Conservation (phyloP, 2,329 filamentous ascomycete species). For the Purpureocillium lavendulum region DNA sequence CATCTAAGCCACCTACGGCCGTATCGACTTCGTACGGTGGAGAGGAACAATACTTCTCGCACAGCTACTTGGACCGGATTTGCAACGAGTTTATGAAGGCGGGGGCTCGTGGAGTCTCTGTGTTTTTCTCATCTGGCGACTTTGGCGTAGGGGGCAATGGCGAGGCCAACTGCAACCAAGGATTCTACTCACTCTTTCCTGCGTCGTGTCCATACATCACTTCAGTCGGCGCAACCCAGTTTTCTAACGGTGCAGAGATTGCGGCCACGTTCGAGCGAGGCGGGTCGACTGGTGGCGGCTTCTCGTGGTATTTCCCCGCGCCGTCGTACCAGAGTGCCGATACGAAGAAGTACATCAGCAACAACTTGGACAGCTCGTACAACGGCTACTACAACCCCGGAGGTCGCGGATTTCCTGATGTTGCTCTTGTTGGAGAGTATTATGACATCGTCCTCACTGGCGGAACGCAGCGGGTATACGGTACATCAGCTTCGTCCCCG, state of each 20-base stretch:
- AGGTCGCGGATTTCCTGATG: too few species aligned
- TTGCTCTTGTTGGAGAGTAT: neutral
- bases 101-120: conserved; percentile 37
- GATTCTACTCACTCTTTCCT: conserved; percentile 27
- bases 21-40: conserved; percentile 46
- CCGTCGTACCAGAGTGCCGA: too few species aligned
- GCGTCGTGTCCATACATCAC: conserved; percentile 37
- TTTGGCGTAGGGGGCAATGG: conserved; percentile 14
- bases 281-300: too few species aligned
- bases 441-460: neutral
- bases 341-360: too few species aligned
- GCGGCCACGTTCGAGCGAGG: too few species aligned
- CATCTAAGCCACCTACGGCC: conserved; percentile 4
- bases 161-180: conserved; percentile 8
- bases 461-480: neutral
- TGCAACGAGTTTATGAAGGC: conserved; percentile 51
- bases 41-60: conserved; percentile 33
- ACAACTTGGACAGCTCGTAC: too few species aligned
- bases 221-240: conserved; percentile 39
- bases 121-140: conserved; percentile 33
- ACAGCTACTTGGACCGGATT: conserved; percentile 27
- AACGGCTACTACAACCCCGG: too few species aligned
- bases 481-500: neutral
- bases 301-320: too few species aligned
- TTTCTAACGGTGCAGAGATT: neutral